Conservation (phyloP, 192 early-diverging fungal genomes). For the Coemansia sp. region DNA sequence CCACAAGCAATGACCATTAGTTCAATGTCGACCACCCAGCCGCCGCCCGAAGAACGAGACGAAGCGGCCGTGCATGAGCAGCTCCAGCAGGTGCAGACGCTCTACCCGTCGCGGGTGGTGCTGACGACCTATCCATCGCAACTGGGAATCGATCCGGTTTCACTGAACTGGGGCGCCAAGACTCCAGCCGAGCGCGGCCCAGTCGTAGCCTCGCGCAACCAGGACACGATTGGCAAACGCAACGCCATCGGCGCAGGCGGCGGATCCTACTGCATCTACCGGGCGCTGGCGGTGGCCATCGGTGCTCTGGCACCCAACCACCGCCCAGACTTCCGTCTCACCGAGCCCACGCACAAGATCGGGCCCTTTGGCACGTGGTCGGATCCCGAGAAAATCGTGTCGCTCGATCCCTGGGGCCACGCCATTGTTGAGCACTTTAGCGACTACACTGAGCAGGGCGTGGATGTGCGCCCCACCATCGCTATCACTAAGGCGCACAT, state of each 20-base stretch:
- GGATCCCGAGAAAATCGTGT: conserved; percentile 87
- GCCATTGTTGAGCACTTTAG: conserved; percentile 64
- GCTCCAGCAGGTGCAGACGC: conserved; percentile 23
- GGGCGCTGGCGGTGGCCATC: conserved; percentile 88
- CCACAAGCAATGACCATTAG: neutral
- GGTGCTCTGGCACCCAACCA: conserved; percentile 82
- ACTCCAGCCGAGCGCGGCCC: conserved; percentile 77
- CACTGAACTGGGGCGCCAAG: conserved; percentile 76
- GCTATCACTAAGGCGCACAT: conserved; percentile 96
- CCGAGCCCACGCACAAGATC: conserved; percentile 81
- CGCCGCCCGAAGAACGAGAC: neutral
- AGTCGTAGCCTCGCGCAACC: conserved; percentile 79
- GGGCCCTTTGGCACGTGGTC: conserved; percentile 79
- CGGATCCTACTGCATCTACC: conserved; percentile 89
- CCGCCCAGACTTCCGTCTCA: conserved; percentile 82
- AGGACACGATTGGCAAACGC: conserved; percentile 72
- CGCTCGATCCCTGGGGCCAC: conserved; percentile 92
- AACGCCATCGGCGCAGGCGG: conserved; percentile 97
- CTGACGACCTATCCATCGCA: conserved; percentile 71
- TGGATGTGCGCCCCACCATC: conserved; percentile 88
- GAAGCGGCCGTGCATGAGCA: neutral
- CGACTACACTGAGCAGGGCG: conserved; percentile 63
- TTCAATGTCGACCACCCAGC: neutral
- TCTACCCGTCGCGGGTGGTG: conserved; percentile 63
- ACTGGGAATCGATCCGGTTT: conserved; percentile 71